Evolutionary conservation across 164 flowering plant species (phyloP).

Genomic region (Buxus sempervirens): DNA sequence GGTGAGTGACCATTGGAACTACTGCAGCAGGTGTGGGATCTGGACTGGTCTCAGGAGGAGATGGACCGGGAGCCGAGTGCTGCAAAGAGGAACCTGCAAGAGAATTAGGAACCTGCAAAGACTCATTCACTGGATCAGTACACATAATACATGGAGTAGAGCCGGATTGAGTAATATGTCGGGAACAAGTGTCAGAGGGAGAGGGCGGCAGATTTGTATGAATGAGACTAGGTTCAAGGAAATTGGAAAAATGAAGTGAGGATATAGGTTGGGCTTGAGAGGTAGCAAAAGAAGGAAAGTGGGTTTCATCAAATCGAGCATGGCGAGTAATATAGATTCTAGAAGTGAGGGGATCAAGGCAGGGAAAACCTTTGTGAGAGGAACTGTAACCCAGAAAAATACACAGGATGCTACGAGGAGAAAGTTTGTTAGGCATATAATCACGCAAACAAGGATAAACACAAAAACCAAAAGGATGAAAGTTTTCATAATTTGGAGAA

Average conservation of each 20-base stretch:
- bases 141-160: background rate
- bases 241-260: background rate
- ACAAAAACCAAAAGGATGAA: slow-evolving; percentile 10
- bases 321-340: background rate
- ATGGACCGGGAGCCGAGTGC: slow-evolving; percentile 1
- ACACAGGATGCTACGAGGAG: background rate
- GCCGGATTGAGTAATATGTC: background rate
- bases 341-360: slow-evolving; percentile 1
- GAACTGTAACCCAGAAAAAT: slow-evolving; percentile 4
- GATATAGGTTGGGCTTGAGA: background rate
- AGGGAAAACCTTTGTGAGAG: background rate
- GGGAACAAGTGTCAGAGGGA: background rate
- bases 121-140: slow-evolving; percentile 1
- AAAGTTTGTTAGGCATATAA: background rate
- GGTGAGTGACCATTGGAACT: background rate
- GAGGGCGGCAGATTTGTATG: slow-evolving; percentile 1
- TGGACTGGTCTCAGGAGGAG: background rate
- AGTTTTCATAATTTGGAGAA: slow-evolving; percentile 7
- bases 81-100: slow-evolving; percentile 5
- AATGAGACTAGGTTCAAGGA: background rate
- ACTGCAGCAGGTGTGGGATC: background rate
- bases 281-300: background rate
- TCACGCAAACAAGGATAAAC: background rate
- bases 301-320: slow-evolving; percentile 3
- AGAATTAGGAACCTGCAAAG: slow-evolving; percentile 1